Conservation (phyloP, 495 filamentous ascomycete genomes). For the Clavariopsis aquatica region DNA sequence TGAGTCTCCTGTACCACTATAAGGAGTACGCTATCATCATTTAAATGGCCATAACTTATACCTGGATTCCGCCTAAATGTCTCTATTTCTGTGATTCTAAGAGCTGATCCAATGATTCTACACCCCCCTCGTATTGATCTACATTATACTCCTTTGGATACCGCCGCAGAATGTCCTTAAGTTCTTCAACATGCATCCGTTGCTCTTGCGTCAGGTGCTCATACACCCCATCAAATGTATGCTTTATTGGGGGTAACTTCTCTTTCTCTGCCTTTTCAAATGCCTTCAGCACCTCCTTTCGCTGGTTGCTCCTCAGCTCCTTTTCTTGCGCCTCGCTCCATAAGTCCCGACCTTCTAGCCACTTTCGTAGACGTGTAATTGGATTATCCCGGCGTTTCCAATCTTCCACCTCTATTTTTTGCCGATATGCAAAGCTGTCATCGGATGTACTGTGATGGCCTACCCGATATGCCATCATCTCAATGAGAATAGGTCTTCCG, state of each 20-base stretch:
- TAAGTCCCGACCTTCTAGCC: constrained; percentile 73
- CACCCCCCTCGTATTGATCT: constrained; percentile 63
- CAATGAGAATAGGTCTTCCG: constrained; percentile 80
- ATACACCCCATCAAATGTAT: constrained; percentile 86
- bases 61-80: too few relatives aligned
- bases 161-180: constrained; percentile 73
- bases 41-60: too few relatives aligned
- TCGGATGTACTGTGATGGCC: constrained; percentile 97
- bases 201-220: constrained; percentile 82
- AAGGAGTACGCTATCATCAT: too few relatives aligned
- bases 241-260: constrained; percentile 78
- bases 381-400: constrained; percentile 98
- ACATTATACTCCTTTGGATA: constrained; percentile 96
- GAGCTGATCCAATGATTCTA: constrained; percentile 16
- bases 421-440: constrained; percentile 94
- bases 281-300: constrained; percentile 76
- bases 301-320: constrained; percentile 63
- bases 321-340: constrained; percentile 87
- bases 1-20: too few relatives aligned
- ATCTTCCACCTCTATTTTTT: constrained; percentile 91
- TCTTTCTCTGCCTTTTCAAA: constrained; percentile 85
- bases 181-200: constrained; percentile 72
- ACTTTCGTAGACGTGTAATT: constrained; percentile 87
- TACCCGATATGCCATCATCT: constrained; percentile 97
- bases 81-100: background rate